phyloP scores from a whole-genome alignment of 805 yeast genomes.

The Saccharomyces mikatae region DNA sequence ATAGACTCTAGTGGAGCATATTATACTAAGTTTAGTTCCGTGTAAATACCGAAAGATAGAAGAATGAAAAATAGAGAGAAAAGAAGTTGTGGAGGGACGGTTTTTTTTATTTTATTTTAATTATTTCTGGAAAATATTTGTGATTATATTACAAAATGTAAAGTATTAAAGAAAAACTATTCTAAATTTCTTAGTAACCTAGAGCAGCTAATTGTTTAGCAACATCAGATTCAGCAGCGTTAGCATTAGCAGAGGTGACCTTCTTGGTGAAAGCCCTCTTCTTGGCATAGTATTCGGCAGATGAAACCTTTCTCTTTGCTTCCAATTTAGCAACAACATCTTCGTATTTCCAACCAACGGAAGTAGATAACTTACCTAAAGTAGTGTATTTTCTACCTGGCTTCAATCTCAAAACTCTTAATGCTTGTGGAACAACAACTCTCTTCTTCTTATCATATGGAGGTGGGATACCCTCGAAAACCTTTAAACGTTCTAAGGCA shows the following conservation, averaged over 20 bases:
- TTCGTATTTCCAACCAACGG: slow-evolving; percentile 99
- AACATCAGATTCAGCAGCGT: slow-evolving; percentile 84
- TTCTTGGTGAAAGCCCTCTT: slow-evolving; percentile 95
- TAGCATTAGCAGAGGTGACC: slow-evolving; percentile 75
- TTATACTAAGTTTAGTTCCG: not conserved
- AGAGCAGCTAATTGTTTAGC: slow-evolving; percentile 89
- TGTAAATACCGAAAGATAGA: not conserved
- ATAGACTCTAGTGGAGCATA: slow-evolving; percentile 8
- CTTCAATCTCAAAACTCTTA: slow-evolving; percentile 97
- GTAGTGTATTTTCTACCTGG: slow-evolving; percentile 99
- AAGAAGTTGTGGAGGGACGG: not conserved
- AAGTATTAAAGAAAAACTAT: not conserved
- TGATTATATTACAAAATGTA: not conserved
- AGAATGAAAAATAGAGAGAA: not conserved
- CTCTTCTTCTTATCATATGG: slow-evolving; percentile 99
- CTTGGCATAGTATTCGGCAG: slow-evolving; percentile 98
- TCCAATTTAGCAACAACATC: slow-evolving; percentile 94
- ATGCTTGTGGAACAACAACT: slow-evolving; percentile 99
- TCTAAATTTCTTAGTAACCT: slow-evolving; percentile 68
- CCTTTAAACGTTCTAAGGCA: slow-evolving; percentile 98
- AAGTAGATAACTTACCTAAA: slow-evolving; percentile 88
- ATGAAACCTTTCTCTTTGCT: slow-evolving; percentile 98
- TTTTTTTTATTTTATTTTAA: not conserved
- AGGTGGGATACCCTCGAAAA: slow-evolving; percentile 98
- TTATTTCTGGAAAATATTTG: not conserved